These are phyloP conservation scores for Geotrichum fermentans DNA, from an alignment of 1,139 yeast genomes.

Conservation along the genomic window DNA sequence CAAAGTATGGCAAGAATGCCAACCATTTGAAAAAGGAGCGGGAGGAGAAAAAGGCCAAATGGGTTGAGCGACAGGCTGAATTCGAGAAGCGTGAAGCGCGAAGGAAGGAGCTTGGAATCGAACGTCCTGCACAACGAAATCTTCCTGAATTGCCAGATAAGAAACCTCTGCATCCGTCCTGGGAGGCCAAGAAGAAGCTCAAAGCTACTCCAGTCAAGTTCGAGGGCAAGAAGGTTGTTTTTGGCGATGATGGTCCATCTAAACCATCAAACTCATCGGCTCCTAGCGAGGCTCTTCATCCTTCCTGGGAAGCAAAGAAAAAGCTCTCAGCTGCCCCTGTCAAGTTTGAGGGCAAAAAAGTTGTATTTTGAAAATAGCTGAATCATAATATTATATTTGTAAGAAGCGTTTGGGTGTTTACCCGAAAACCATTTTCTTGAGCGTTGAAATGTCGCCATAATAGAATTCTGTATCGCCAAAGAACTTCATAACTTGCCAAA, in stretches of 20 bases:
- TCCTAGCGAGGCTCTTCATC: slow-evolving; percentile 52
- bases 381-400: not conserved
- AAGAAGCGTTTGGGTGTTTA: not conserved
- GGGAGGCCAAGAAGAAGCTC: slow-evolving; percentile 82
- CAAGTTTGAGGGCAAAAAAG: slow-evolving; percentile 79
- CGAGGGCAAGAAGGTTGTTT: slow-evolving; percentile 77
- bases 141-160: slow-evolving; percentile 16
- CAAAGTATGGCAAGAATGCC: slow-evolving; percentile 80
- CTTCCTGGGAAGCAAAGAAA: slow-evolving; percentile 94
- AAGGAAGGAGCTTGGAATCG: slow-evolving; percentile 36
- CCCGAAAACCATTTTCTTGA: too few species aligned
- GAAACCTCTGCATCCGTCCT: slow-evolving; percentile 75
- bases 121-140: slow-evolving; percentile 22
- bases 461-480: too few species aligned
- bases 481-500: too few species aligned
- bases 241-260: slow-evolving; percentile 30
- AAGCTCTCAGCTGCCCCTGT: slow-evolving; percentile 44
- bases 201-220: slow-evolving; percentile 57
- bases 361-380: slow-evolving; percentile 52
- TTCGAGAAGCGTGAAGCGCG: slow-evolving; percentile 69
- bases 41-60: slow-evolving; percentile 44
- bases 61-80: slow-evolving; percentile 53
- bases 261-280: not conserved
- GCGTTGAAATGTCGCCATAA: too few species aligned
- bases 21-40: slow-evolving; percentile 68